phyloP scores from a whole-genome alignment of 495 filamentous ascomycete genomes.

The Alectoria sarmentosa region DNA sequence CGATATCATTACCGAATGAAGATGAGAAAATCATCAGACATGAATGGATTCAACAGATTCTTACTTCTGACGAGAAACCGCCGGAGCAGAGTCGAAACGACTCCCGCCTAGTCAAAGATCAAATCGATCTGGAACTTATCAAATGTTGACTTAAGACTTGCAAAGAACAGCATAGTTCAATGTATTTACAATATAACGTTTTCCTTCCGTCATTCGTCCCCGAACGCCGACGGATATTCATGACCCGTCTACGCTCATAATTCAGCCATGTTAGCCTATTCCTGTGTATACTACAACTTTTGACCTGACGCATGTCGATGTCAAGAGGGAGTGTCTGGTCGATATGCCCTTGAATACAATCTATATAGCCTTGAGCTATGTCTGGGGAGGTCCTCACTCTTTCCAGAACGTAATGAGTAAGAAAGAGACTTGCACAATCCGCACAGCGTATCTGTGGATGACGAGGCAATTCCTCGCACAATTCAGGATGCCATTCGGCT shows the following conservation, averaged over 20 bases:
- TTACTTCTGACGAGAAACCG: background rate
- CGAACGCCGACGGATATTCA: conserved; percentile 3
- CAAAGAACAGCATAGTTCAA: conserved; percentile 5
- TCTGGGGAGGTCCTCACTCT: conserved; percentile 23
- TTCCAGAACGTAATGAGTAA: background rate
- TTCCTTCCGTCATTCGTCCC: background rate
- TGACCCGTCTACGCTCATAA: background rate
- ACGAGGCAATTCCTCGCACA: conserved; percentile 22
- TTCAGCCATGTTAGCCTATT: background rate
- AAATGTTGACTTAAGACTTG: conserved; percentile 2
- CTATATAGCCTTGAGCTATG: conserved; percentile 29
- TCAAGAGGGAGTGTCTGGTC: conserved; percentile 8
- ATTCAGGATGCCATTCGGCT: conserved; percentile 30
- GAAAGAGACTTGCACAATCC: background rate
- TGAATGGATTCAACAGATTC: background rate
- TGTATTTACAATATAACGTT: background rate
- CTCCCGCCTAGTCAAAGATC: conserved; percentile 3
- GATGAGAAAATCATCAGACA: background rate
- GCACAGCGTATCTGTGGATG: background rate
- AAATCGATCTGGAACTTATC: conserved; percentile 2
- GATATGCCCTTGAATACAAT: background rate
- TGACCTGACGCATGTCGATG: conserved; percentile 8
- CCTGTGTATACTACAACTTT: background rate
- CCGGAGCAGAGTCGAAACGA: conserved; percentile 3
- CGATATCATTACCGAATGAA: conserved; percentile 2